Conservation (phyloP, 345 rosid species). For the Populus alba region DNA sequence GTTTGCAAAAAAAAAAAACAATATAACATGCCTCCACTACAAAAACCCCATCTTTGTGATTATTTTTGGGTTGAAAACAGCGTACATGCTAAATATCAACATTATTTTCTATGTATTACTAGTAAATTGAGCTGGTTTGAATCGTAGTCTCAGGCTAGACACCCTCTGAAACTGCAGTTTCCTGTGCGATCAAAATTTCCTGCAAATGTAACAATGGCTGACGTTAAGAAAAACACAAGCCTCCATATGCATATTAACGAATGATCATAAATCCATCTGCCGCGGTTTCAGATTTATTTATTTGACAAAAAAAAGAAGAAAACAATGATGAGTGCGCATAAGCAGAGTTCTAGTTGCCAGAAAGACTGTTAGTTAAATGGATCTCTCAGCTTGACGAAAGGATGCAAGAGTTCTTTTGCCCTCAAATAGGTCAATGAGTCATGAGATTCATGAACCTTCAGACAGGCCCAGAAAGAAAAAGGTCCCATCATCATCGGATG, state of each 20-base stretch:
- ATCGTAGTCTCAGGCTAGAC: slow-evolving; percentile 8
- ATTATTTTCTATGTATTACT: background rate
- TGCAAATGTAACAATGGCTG: slow-evolving; percentile 16
- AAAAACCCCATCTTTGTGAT: background rate
- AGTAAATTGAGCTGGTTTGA: background rate
- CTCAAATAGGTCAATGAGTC: background rate
- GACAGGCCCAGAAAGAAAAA: background rate
- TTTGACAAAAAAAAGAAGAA: too few species aligned
- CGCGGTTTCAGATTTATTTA: background rate
- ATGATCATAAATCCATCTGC: background rate
- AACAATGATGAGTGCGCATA: background rate
- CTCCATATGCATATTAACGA: background rate
- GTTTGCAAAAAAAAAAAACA: background rate
- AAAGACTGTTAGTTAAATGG: too few species aligned
- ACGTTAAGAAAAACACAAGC: background rate
- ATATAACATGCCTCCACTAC: background rate
- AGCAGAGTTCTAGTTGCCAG: background rate
- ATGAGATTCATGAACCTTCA: background rate
- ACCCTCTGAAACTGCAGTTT: slow-evolving; percentile 26
- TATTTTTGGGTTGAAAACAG: background rate
- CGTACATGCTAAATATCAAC: background rate
- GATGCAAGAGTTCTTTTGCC: background rate
- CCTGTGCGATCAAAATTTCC: slow-evolving; percentile 38
- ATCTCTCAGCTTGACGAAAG: background rate
- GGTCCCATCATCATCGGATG: background rate